Percentiles rank a stretch among this genome's conserved stretches.
These are phyloP conservation scores for Botrytis byssoidea DNA, from an alignment of 2,329 filamentous ascomycete species.

Conservation along the genomic window DNA sequence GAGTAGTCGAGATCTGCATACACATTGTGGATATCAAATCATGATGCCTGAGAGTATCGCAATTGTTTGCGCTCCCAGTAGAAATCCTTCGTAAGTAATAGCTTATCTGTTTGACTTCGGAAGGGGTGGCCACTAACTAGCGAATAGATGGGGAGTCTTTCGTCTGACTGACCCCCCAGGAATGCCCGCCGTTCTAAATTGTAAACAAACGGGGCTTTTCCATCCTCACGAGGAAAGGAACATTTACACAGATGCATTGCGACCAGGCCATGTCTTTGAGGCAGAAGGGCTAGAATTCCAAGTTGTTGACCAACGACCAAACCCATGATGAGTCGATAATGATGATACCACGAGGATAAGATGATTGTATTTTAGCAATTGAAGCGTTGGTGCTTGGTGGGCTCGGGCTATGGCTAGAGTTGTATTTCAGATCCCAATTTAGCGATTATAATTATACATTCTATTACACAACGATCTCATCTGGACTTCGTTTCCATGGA, in stretches of 20 bases:
- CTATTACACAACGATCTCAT: background rate
- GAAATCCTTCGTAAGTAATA: slow-evolving; percentile 65
- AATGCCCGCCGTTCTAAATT: slow-evolving; percentile 78
- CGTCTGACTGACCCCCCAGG: slow-evolving; percentile 91
- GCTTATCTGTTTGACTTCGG: background rate
- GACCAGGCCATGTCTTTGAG: slow-evolving; percentile 58
- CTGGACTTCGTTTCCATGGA: background rate
- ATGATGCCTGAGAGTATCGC: slow-evolving; percentile 97
- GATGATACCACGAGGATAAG: background rate
- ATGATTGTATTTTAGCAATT: background rate
- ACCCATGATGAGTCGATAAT: background rate
- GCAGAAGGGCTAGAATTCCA: slow-evolving; percentile 58
- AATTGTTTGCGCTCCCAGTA: slow-evolving; percentile 89
- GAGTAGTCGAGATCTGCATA: slow-evolving; percentile 91
- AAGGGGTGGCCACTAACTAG: slow-evolving; percentile 19
- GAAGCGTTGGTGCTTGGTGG: background rate
- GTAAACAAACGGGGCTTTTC: slow-evolving; percentile 75
- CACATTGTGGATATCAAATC: slow-evolving; percentile 89
- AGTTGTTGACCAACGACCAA: slow-evolving; percentile 60
- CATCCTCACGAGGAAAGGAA: slow-evolving; percentile 61
- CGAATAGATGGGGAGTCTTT: slow-evolving; percentile 78
- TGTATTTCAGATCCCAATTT: background rate
- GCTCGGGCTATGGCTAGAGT: background rate
- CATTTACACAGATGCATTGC: slow-evolving; percentile 45
- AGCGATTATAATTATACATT: background rate